Evolutionary conservation across 495 filamentous ascomycete genomes (phyloP).

Genomic region (Viridothelium virens): DNA sequence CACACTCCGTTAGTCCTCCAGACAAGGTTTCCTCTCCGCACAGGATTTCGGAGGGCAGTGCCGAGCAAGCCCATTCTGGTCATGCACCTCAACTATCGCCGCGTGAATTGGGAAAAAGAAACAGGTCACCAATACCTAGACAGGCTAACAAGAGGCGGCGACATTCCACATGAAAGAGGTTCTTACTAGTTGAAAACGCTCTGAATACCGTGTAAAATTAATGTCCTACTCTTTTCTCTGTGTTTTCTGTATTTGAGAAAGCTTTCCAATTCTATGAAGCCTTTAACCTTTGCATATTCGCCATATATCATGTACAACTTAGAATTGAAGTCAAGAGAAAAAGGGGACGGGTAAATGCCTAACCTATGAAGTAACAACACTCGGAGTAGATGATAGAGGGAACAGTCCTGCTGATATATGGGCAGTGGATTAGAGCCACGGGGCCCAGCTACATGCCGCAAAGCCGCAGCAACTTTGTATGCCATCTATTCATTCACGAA

Average conservation of each 20-base stretch:
- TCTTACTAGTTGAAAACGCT: neutral
- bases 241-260: neutral
- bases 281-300: too few relatives aligned
- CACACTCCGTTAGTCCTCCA: neutral
- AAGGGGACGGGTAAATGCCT: too few relatives aligned
- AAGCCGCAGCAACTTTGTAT: too few relatives aligned
- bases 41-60: neutral
- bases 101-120: neutral
- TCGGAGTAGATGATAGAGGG: too few relatives aligned
- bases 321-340: too few relatives aligned
- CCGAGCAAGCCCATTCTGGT: neutral
- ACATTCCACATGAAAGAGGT: neutral
- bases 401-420: too few relatives aligned
- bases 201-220: conserved; percentile 2
- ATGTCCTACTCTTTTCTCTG: neutral
- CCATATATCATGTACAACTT: too few relatives aligned
- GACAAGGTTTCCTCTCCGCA: neutral
- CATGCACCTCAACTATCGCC: neutral
- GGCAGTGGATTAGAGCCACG: too few relatives aligned
- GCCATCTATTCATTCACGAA: too few relatives aligned
- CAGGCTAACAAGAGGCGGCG: neutral
- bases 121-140: neutral
- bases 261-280: neutral
- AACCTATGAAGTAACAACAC: too few relatives aligned
- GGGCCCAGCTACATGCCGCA: too few relatives aligned